Conservation (phyloP, 2,329 filamentous ascomycete genomes). For the Hypoxylon sp. region DNA sequence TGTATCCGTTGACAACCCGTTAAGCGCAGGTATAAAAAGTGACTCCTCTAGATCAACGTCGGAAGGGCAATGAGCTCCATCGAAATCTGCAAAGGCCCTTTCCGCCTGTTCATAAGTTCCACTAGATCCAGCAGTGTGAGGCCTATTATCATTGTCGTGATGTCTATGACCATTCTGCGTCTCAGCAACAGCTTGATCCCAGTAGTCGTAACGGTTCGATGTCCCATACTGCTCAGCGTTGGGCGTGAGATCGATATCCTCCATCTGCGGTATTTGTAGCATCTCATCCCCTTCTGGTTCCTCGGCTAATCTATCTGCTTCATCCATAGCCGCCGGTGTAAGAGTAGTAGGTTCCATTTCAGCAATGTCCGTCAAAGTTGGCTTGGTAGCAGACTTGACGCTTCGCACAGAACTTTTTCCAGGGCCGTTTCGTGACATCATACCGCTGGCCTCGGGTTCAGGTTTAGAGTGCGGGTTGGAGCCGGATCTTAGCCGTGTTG, state of each 20-base stretch:
- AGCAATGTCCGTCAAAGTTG: slow-evolving; percentile 69
- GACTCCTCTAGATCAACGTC: slow-evolving; percentile 57
- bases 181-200: slow-evolving; percentile 50
- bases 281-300: slow-evolving; percentile 57
- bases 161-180: slow-evolving; percentile 39
- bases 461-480: slow-evolving; percentile 64
- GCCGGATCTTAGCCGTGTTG: slow-evolving; percentile 64
- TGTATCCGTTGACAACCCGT: slow-evolving; percentile 39
- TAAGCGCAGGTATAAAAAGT: slow-evolving; percentile 48
- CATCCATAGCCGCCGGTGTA: slow-evolving; percentile 67
- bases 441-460: slow-evolving; percentile 58
- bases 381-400: slow-evolving; percentile 62
- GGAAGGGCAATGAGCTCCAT: slow-evolving; percentile 81
- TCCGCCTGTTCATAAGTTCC: slow-evolving; percentile 76
- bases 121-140: slow-evolving; percentile 66
- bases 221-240: slow-evolving; percentile 50
- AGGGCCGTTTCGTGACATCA: slow-evolving; percentile 67
- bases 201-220: slow-evolving; percentile 50
- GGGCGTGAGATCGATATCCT: slow-evolving; percentile 51
- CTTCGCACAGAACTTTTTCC: slow-evolving; percentile 69
- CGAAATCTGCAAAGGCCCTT: slow-evolving; percentile 82
- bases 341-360: slow-evolving; percentile 69
- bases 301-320: slow-evolving; percentile 63
- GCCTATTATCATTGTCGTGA: slow-evolving; percentile 53
- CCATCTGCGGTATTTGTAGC: slow-evolving; percentile 44